Percentiles rank a stretch among this genome's conserved stretches.
Evolutionary conservation across 352 stramenopile species (phyloP).

Genomic region (Globisporangium acanthophoron): DNA sequence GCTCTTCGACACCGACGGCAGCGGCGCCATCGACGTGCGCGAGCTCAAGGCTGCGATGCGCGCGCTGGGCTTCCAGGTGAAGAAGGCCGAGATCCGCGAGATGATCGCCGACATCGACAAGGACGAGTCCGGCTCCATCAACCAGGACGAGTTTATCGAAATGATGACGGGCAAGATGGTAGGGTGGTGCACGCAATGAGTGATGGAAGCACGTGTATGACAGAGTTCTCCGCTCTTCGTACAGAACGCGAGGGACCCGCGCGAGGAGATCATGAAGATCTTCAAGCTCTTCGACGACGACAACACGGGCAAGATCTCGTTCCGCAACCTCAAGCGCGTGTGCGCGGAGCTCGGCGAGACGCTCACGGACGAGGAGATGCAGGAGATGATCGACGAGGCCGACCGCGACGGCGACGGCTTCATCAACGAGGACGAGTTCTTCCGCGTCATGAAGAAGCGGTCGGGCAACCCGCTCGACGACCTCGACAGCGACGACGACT

Average conservation of each 20-base stretch:
- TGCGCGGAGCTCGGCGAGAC: slow-evolving; percentile 78
- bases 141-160: slow-evolving; percentile 93
- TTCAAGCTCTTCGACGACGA: slow-evolving; percentile 96
- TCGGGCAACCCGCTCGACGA: slow-evolving; percentile 91
- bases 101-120: slow-evolving; percentile 95
- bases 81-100: slow-evolving; percentile 90
- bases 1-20: slow-evolving; percentile 92
- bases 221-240: background rate
- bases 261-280: slow-evolving; percentile 92
- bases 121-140: slow-evolving; percentile 83
- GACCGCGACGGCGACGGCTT: slow-evolving; percentile 91
- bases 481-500: slow-evolving; percentile 89
- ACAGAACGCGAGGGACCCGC: slow-evolving; percentile 77
- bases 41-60: slow-evolving; percentile 95
- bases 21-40: slow-evolving; percentile 86
- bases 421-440: slow-evolving; percentile 95
- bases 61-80: slow-evolving; percentile 91
- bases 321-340: slow-evolving; percentile 93
- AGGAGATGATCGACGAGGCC: slow-evolving; percentile 96
- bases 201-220: background rate
- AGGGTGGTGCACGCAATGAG: background rate
- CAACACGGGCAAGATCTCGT: slow-evolving; percentile 92
- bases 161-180: slow-evolving; percentile 94
- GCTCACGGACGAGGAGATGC: slow-evolving; percentile 75
- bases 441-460: slow-evolving; percentile 94